Evolutionary conservation across 164 flowering plant genomes (phyloP).

Genomic region (Aristolochia fimbriata): DNA sequence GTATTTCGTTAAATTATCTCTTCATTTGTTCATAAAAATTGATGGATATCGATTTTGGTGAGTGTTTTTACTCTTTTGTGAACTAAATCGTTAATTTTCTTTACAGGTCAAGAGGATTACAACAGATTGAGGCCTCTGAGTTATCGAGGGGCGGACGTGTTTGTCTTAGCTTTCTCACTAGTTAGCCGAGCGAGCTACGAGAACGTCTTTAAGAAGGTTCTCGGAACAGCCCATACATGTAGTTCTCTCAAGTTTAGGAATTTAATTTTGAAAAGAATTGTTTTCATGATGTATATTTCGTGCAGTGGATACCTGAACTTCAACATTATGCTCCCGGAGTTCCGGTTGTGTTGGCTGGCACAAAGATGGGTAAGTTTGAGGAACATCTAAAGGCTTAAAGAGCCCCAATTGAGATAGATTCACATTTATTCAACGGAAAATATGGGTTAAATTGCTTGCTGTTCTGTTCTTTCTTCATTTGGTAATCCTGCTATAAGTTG

Average conservation of each 20-base stretch:
- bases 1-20: not conserved
- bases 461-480: too few relatives aligned
- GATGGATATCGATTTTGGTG: not conserved
- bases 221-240: constrained; percentile 3
- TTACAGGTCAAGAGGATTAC: constrained; percentile 92
- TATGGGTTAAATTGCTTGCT: too few relatives aligned
- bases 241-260: not conserved
- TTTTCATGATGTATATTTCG: constrained; percentile 12
- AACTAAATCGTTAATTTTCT: not conserved
- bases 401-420: too few relatives aligned
- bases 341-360: constrained; percentile 84
- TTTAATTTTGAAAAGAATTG: constrained; percentile 2
- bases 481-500: too few relatives aligned
- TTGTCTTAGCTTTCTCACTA: constrained; percentile 85
- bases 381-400: not conserved
- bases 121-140: constrained; percentile 94
- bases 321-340: constrained; percentile 89
- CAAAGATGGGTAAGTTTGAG: constrained; percentile 68
- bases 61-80: not conserved
- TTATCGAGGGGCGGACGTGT: constrained; percentile 94
- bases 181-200: constrained; percentile 96
- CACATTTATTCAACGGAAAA: too few relatives aligned
- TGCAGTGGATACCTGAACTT: constrained; percentile 98
- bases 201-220: constrained; percentile 83
- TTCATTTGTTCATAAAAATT: not conserved